Evolutionary conservation across 2,329 filamentous ascomycete genomes (phyloP).

Genomic region (Penicillium rolfsii): DNA sequence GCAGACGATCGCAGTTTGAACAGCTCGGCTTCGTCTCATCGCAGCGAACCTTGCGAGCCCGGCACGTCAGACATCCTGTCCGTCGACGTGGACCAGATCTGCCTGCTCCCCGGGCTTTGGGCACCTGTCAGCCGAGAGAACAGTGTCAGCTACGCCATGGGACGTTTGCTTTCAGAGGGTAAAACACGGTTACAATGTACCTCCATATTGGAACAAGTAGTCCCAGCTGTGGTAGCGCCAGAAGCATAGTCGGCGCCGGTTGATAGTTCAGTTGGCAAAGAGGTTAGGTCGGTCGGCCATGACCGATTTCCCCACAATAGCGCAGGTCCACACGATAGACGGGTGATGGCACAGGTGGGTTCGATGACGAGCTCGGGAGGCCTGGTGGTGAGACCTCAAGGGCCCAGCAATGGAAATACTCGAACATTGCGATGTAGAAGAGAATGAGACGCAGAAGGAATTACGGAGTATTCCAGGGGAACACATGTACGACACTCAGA

Average conservation of each 20-base stretch:
- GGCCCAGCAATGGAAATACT: background rate
- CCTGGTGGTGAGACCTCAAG: background rate
- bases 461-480: background rate
- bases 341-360: slow-evolving; percentile 17
- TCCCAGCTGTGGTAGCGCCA: slow-evolving; percentile 9
- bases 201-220: slow-evolving; percentile 27
- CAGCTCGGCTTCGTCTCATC: slow-evolving; percentile 41
- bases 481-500: slow-evolving; percentile 11
- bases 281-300: slow-evolving; percentile 8
- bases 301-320: slow-evolving; percentile 27
- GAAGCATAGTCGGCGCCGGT: slow-evolving; percentile 17
- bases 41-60: slow-evolving; percentile 42
- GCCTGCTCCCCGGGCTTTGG: slow-evolving; percentile 38
- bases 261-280: slow-evolving; percentile 1
- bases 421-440: background rate
- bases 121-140: slow-evolving; percentile 21
- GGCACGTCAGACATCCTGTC: slow-evolving; percentile 42
- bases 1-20: slow-evolving; percentile 39
- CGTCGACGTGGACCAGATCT: slow-evolving; percentile 41
- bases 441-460: background rate
- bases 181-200: slow-evolving; percentile 13
- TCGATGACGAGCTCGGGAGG: slow-evolving; percentile 19
- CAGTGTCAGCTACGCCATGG: slow-evolving; percentile 17
- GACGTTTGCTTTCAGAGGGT: background rate
- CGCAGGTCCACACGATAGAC: slow-evolving; percentile 18